Base-by-base conservation (phyloP, 1,284 basidiomycete species). In the Fomitopsis pinicola region DNA sequence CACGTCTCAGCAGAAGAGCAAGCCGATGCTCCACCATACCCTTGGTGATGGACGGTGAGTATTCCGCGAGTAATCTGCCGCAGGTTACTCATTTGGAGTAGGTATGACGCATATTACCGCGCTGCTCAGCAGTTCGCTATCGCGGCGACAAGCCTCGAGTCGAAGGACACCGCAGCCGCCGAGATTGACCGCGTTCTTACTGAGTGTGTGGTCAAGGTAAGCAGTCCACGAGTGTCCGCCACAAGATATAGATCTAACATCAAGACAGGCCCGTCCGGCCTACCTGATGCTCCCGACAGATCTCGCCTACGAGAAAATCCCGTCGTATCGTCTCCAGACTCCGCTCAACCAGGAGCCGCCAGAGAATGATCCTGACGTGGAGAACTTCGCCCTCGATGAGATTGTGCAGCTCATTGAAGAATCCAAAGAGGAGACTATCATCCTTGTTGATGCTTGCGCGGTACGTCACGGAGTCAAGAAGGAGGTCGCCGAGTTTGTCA, bases 271-370 rank as follows among this genome's bases (percentile, higher is more conserved):
- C 40, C 85, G 92, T 22, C 95, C 96, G 0, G 92, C 92, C 19
- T 98, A 98, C 73, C 76, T 98, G 58, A 85, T 91, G 42, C 80
- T 98, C 6, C 97, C 96, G 0, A 95, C 90, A 14, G 92, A 98
- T 69, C 77, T 95, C 46, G 89, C 93, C 6, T 82, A 85, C 68
- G 77, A 80, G 56, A 84, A 88, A 68, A 87, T 96, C 30, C 83
- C 91, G 0, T 75, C 84, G 2, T 81, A 83, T 52, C 81, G 84
- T 9, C 82, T 98, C 56, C 76, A 84, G 58, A 85, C 79, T 0
- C 87, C 88, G 0, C 79, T 95, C 38, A 80, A 81, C 38, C 78
- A 80, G 30, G 72, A 73, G 26, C 75, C 76, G 10, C 81, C 83
- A 0, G 74, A 67, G 26, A 88, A 89, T 67, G 81, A 89, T 59